Base-by-base conservation (phyloP, 192 early-diverging fungal species). In the Entomortierella lignicola region DNA sequence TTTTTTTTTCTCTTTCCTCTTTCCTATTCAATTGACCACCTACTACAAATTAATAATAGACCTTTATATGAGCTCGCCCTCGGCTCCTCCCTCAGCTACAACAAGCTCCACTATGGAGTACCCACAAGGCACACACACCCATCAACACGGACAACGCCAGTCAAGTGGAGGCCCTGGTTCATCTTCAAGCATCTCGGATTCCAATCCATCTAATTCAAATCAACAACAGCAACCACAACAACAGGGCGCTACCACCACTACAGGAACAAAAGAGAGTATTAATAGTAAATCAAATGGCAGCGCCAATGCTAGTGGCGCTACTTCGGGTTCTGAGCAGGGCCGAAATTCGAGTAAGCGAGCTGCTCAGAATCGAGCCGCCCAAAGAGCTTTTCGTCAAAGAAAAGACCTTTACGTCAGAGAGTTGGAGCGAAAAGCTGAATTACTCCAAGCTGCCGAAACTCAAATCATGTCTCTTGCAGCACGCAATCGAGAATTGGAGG, bases 341-440 rank as follows among this genome's bases (percentile, higher is more conserved):
- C 72, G 72, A 8, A 77, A 77, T 42, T 52, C 64, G 11, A 62
- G 85, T 20, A 94, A 94, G 81, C 88, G 95, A 58, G 93, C 94
- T 0, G 93, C 91, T n/a, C 95, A 97, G 73, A 97, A 97, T 77
- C 88, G 95, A n/a, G 93, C 93, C 2, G 95, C 95, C 0, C 95
- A 97, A 81, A 87, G 94, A 3, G 94, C 95, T 15, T 97, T 97
- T 80, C 91, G 95, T 42, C 92, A 95, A 81, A 89, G 95, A 55
- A 89, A 91, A 55, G 90, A 94, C 53, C 86, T 88, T 63, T 94
- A 97, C 65, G 88, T 95, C 26, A 87, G 91, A 57, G 86, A 90
- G n/a, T 85, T 97, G 12, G 95, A 97, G 80, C 83, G 82, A 11
- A 87, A 89, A 59, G 90, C 92, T 8, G 86, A 90, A 55, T 42